A percentile compares a stretch with the other conserved stretches of the same genome.
phyloP scores from a whole-genome alignment of 208 protist genomes.

The Leptomonas seymouri region DNA sequence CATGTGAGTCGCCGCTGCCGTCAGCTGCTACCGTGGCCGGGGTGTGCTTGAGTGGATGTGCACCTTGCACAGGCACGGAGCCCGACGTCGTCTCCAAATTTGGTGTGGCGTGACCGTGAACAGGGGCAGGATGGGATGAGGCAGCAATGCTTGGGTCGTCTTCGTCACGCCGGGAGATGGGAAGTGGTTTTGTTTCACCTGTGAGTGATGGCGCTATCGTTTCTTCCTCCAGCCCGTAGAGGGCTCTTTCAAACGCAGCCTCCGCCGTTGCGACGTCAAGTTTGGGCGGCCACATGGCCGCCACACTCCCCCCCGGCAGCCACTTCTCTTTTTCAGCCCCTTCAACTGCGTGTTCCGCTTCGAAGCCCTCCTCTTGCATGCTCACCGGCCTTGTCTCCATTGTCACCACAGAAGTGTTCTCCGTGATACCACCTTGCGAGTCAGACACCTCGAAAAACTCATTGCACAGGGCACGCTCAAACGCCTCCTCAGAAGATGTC shows the following conservation, averaged over 20 bases:
- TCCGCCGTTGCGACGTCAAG: neutral
- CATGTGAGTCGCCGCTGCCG: neutral
- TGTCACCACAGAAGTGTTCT: neutral
- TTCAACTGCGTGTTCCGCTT: too few relatives aligned
- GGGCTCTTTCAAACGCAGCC: slow-evolving; percentile 22
- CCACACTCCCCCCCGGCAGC: neutral
- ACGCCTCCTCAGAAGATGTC: slow-evolving; percentile 11
- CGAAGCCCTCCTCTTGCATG: too few relatives aligned
- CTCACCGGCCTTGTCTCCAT: too few relatives aligned
- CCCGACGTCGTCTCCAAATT: neutral
- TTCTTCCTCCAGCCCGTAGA: slow-evolving; percentile 1
- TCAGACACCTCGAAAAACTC: neutral
- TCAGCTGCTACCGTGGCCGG: neutral
- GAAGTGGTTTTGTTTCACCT: neutral
- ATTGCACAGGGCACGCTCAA: slow-evolving; percentile 11
- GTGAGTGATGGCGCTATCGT: too few relatives aligned
- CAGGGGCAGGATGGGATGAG: neutral
- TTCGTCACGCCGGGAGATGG: neutral
- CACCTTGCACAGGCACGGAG: neutral
- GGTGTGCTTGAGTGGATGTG: neutral
- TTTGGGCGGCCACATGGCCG: neutral
- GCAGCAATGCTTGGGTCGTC: neutral
- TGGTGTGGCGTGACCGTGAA: neutral
- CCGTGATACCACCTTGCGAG: neutral
- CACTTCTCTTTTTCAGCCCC: neutral